Evolutionary conservation across 208 protist species (phyloP).

Genomic region (Leishmania major): DNA sequence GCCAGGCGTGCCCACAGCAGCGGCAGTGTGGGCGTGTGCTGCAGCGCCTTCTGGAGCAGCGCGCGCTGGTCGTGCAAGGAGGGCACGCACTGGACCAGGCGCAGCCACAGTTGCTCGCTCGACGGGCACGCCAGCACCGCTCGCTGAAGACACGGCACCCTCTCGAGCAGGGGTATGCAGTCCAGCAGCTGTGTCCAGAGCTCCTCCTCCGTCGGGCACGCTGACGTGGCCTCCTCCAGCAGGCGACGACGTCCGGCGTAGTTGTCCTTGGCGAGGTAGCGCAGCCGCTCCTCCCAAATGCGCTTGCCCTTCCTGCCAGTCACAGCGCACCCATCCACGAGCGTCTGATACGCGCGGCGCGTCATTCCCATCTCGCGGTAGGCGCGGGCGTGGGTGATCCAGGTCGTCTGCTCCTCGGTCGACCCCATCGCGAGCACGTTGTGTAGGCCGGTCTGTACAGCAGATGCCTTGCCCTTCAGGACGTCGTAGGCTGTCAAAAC

Average conservation of each 20-base stretch:
- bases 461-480: constrained; percentile 38
- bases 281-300: constrained; percentile 82
- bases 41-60: constrained; percentile 64
- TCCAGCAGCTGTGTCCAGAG: constrained; percentile 72
- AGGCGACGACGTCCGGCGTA: constrained; percentile 48
- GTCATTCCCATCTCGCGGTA: constrained; percentile 74
- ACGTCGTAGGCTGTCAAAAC: constrained; percentile 75
- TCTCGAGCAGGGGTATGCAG: constrained; percentile 51
- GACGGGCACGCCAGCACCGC: constrained; percentile 75
- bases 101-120: constrained; percentile 78
- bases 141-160: constrained; percentile 57
- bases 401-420: constrained; percentile 78
- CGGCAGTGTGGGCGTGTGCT: constrained; percentile 62
- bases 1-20: constrained; percentile 77
- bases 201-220: constrained; percentile 58
- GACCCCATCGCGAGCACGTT: constrained; percentile 80
- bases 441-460: constrained; percentile 47
- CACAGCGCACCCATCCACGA: constrained; percentile 68
- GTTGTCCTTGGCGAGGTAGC: constrained; percentile 37
- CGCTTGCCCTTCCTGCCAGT: constrained; percentile 63
- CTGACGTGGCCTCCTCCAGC: constrained; percentile 68
- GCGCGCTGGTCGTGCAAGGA: constrained; percentile 52
- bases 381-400: constrained; percentile 79
- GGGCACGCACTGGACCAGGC: constrained; percentile 50
- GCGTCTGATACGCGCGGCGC: constrained; percentile 60